These are phyloP conservation scores for Asclepias syriaca DNA, from an alignment of 257 asterid species.

Conservation along the genomic window DNA sequence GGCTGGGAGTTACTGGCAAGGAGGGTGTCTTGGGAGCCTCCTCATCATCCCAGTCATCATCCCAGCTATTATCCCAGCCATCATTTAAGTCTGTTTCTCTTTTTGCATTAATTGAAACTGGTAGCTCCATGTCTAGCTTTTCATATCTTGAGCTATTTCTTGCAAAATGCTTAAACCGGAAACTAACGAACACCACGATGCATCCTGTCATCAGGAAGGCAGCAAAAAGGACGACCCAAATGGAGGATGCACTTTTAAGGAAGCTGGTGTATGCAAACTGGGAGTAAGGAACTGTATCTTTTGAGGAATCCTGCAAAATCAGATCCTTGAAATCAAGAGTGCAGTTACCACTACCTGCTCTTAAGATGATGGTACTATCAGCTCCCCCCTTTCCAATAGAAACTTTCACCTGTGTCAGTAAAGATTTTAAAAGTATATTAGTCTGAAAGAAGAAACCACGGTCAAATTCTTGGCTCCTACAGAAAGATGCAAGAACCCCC, in stretches of 20 bases:
- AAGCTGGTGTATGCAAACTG: conserved; percentile 25
- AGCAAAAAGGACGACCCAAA: conserved; percentile 35
- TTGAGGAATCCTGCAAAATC: conserved; percentile 21
- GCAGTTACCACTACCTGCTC: conserved; percentile 57
- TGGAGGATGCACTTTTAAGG: conserved; percentile 22
- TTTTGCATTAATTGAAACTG: conserved; percentile 49
- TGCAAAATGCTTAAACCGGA: conserved; percentile 33
- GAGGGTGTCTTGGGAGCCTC: conserved; percentile 61
- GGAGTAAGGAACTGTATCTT: conserved; percentile 25
- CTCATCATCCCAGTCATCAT: conserved; percentile 79
- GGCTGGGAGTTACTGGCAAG: conserved; percentile 57
- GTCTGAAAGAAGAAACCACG: not conserved
- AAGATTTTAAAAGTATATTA: not conserved
- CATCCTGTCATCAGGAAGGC: conserved; percentile 32
- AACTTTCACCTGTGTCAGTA: conserved; percentile 54
- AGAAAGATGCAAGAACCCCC: not conserved
- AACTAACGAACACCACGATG: conserved; percentile 31
- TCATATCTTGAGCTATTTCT: conserved; percentile 40
- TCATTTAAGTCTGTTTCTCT: conserved; percentile 33
- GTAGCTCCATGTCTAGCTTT: conserved; percentile 67
- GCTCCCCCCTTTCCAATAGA: conserved; percentile 37
- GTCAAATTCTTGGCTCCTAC: not conserved
- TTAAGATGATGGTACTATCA: conserved; percentile 40
- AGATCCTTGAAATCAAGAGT: conserved; percentile 51
- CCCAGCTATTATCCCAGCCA: conserved; percentile 84